Evolutionary conservation across 805 yeast species (phyloP).

Genomic region (Kuraishia piskuri): DNA sequence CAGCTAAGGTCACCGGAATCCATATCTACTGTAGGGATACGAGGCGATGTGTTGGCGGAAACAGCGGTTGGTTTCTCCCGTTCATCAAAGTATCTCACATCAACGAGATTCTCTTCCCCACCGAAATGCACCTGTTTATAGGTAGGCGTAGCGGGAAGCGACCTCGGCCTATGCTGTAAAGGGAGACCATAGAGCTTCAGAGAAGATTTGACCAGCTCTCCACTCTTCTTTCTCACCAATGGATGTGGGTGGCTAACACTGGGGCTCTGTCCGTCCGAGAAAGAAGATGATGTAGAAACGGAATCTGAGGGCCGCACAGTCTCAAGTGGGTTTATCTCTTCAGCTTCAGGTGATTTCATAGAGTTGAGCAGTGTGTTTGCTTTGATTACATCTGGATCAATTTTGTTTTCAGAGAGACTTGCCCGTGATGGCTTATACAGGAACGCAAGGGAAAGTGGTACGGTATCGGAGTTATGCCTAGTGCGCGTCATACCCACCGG

Average conservation of each 20-base stretch:
- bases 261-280: not conserved
- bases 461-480: not conserved
- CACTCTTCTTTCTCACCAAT: constrained; percentile 74
- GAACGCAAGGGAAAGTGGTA: not conserved
- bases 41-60: constrained; percentile 57
- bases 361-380: not conserved
- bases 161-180: constrained; percentile 16
- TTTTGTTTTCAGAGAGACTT: not conserved
- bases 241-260: constrained; percentile 14
- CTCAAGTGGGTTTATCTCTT: not conserved
- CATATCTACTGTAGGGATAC: constrained; percentile 3
- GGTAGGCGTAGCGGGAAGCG: constrained; percentile 48
- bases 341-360: not conserved
- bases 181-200: constrained; percentile 34
- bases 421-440: constrained; percentile 1
- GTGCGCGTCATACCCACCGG: not conserved
- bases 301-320: not conserved
- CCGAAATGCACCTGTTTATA: constrained; percentile 81
- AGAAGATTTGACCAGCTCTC: constrained; percentile 77
- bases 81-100: constrained; percentile 65
- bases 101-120: constrained; percentile 48
- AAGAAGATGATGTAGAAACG: not conserved
- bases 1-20: constrained; percentile 10
- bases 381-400: not conserved
- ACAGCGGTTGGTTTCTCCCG: constrained; percentile 74